Evolutionary conservation across 441 rosid genomes (phyloP), one percentile per base, ranked within the genome.

Genomic region (Daphne laureola): DNA sequence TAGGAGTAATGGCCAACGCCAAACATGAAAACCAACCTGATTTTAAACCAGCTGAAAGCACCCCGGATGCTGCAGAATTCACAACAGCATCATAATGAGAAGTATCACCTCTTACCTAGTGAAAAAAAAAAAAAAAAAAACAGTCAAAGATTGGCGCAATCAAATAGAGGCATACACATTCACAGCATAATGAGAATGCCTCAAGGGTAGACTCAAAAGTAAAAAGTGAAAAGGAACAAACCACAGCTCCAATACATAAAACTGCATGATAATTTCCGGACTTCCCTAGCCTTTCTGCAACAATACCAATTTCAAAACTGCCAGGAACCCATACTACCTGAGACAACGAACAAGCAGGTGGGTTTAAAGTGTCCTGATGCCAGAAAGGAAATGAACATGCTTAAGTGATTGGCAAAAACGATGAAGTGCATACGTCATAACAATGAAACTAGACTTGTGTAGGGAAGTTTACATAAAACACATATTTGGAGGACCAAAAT

Each of bases 281-380:
- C 67, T 81, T 89, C 53, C 92, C 97, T 4, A 93, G 86, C 62
- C 61, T 80, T 53, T 89, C 74, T 0, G 98, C 96, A 58, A 71
- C 90, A 72, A 84, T 44, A 0, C 88, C 96, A n/a, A 89, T 81
- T 77, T 92, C 98, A 70, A 90, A 90, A 69, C 90, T 69, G 4
- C 97, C 97, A 43, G 97, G 97, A 75, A 90, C 98, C 98, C 98
- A 90, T 8, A 90, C 83, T 59, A 90, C 94, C 97, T 90, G 62
- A 74, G 25, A 49, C 35, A 7, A 41, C 21, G 16, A 59, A 42
- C 7, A 17, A 2, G 57, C 9, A 13, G 36, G 4, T 11, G 40
- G 2, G 15, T 53, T 27, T 21, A 48, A 35, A 41, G 12, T 4
- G 25, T 21, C 1, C 25, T 21, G 25, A 21, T 13, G 50, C 43